Evolutionary conservation across 495 filamentous ascomycete genomes (phyloP), one percentile per base, ranked within the genome.

Genomic region (Penicillium canariense): DNA sequence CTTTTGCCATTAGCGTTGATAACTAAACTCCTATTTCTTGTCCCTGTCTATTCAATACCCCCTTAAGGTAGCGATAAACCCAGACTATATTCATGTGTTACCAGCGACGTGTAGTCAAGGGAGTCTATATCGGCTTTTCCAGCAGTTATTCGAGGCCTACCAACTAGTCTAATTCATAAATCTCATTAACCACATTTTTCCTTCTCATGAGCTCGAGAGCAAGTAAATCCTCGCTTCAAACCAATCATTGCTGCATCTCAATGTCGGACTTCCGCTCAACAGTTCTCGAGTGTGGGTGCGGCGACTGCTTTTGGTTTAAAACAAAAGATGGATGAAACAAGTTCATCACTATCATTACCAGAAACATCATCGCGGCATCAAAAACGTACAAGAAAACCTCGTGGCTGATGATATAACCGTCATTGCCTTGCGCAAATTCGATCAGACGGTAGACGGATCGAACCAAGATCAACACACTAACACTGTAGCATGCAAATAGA

Each of bases 311-410:
- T 18, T 45, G 10, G 23, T 45, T 26, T 28, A 48, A 14, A 32
- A 57, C 40, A 23, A 23, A 32, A 11, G 54, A 56, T 3, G 67
- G 66, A 51, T 67, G 63, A 17, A 56, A 51, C 14, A 70, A 42
- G 47, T 67, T 77, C 60, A 85, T 81, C 3, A 79, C 46, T 0
- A 76, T 54, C 67, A 81, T 78, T 17, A 77, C 77, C 0, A 61
- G 12, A 23, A 80, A 54, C 84, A 88, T 87, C 30, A 82, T 59
- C 20, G 69, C 31, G n/a, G 76, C 64, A 60, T 89, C 86, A 59
- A 87, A 87, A 5, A 85, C 59, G 63, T 86, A 87, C 43, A 87
- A 48, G 51, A 77, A 79, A 54, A 72, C 73, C 67, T 88, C 85
- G 40, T 81, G 73, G n/a, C 50, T 59, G 26, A 85, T 56, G 15